Evolutionary conservation across 208 protist genomes (phyloP), one percentile per base, ranked within the genome.

Genomic region (Tritrichomonas foetus): DNA sequence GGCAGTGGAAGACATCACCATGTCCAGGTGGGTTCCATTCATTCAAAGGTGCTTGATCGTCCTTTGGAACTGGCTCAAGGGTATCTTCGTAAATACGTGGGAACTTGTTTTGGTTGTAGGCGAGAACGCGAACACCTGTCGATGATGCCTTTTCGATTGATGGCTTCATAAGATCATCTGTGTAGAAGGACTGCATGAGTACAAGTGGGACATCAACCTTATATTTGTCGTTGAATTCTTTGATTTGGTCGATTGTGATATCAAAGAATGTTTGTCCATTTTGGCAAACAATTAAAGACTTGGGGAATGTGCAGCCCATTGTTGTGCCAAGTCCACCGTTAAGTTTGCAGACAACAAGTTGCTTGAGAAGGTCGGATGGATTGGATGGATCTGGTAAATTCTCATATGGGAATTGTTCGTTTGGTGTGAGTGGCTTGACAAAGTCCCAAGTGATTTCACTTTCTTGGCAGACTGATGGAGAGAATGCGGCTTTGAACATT

Each of bases 181-280:
- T 99, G 95, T 97, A 98, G 96, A 99, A 99, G 66, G 97, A 99
- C 95, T 99, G 98, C 98, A 99, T 99, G 16, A 99, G 95, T 95
- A 99, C 97, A 82, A 99, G 97, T 55, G 97, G 98, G 66, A 99
- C 96, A n/a, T 96, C 80, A 93, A 95, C 94, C 49, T 96, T 96
- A 95, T 97, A 96, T 89, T 94, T 94, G 66, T 97, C 11, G 80
- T 94, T 94, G 82, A 93, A 94, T n/a, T 94, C 39, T 27, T 20
- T 92, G 36, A 98, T 95, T 95, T 99, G 98, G 94, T 97, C 93
- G 16, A 98, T 96, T 57, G 97, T 99, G 49, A 99, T 96, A 94
- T 99, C 98, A 2, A 99, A 96, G 95, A 99, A 99, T 20, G 97
- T 99, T 93, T 98, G 95, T 11, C 96, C 96, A 72, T 97, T 96